Evolutionary conservation across 371 early-diverging fungal species (phyloP).

Genomic region (Mortierella sp.): DNA sequence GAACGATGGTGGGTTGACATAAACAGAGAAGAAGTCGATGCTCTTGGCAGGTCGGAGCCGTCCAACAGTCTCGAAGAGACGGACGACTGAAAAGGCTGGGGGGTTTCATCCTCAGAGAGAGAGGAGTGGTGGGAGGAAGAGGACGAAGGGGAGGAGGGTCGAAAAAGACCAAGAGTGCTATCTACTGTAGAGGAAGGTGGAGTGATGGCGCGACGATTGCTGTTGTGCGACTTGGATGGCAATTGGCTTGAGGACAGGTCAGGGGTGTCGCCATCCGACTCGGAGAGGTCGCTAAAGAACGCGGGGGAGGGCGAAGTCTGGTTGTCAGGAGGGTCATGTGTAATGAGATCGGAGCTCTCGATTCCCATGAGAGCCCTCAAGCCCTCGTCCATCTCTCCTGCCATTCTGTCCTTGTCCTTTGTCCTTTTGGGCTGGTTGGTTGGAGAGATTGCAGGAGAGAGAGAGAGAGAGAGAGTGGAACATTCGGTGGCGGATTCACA

Average conservation of each 20-base stretch:
- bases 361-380: constrained; percentile 53
- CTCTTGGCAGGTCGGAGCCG: not conserved
- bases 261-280: constrained; percentile 9
- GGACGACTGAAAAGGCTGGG: not conserved
- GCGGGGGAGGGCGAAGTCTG: not conserved
- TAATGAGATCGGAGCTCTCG: constrained; percentile 21
- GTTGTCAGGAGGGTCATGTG: constrained; percentile 18
- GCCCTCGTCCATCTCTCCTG: constrained; percentile 36
- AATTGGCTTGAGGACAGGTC: not conserved
- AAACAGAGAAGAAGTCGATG: not conserved
- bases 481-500: no score
- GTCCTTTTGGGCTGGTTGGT: no score
- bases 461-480: no score
- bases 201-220: not conserved
- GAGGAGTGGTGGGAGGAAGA: constrained; percentile 1
- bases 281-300: constrained; percentile 19
- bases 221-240: not conserved
- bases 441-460: no score
- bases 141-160: not conserved
- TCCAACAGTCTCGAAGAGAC: not conserved
- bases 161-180: not conserved
- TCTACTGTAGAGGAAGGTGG: not conserved
- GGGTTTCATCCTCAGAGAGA: not conserved
- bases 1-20: constrained; percentile 3
- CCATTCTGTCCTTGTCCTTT: no score